phyloP scores from a whole-genome alignment of 441 rosid species.

The Raphanus hybrid region DNA sequence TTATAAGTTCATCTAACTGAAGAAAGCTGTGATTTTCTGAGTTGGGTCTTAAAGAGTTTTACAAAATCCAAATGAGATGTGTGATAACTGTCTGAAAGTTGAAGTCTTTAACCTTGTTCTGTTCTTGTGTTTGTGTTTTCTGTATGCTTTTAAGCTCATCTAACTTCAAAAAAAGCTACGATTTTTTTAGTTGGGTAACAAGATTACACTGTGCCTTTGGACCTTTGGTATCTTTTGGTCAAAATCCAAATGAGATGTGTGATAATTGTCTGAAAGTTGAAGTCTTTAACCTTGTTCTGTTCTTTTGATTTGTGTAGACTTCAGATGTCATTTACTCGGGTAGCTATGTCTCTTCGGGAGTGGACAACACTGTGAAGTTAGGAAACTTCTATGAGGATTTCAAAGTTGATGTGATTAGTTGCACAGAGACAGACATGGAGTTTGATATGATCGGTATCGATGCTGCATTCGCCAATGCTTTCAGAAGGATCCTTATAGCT shows the following conservation, averaged over 20 bases:
- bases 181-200: neutral
- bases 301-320: constrained; percentile 54
- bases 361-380: constrained; percentile 67
- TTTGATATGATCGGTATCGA: constrained; percentile 89
- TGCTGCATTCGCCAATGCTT: constrained; percentile 86
- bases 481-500: constrained; percentile 85
- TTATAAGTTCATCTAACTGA: neutral
- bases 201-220: neutral
- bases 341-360: constrained; percentile 71
- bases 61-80: neutral
- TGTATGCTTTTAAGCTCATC: constrained; percentile 36
- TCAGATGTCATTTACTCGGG: constrained; percentile 63
- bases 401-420: constrained; percentile 60
- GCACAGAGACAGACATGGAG: constrained; percentile 59
- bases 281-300: constrained; percentile 18
- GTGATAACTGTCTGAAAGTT: constrained; percentile 1
- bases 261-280: constrained; percentile 5
- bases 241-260: neutral
- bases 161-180: neutral
- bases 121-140: constrained; percentile 30
- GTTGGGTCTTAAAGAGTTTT: neutral
- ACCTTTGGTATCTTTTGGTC: neutral
- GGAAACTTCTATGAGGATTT: constrained; percentile 61
- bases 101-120: constrained; percentile 18
- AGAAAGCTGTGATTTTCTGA: neutral